Evolutionary conservation across 2,329 filamentous ascomycete species (phyloP), one percentile per base, ranked within the genome.

Genomic region (Capronia coronata): DNA sequence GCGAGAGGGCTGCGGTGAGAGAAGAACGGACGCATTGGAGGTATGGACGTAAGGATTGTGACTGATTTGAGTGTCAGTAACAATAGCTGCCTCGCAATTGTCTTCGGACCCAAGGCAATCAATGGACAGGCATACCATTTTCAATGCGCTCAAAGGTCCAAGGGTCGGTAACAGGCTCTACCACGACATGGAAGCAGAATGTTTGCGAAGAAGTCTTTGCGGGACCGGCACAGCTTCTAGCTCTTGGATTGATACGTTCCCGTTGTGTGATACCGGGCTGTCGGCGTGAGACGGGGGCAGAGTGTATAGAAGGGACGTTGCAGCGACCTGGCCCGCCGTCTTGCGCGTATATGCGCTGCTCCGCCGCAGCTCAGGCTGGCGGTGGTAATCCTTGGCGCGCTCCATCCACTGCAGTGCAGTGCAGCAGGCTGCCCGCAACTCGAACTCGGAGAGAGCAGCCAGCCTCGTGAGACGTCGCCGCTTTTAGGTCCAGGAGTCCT

Each of bases 21-120:
- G 87, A 94, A 66, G 87, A 90, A 64, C 93, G 87, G 64, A 97
- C 93, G 71, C 87, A 94, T 76, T 94, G 88, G 61, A 96, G 86
- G 73, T 97, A 96, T 49, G 91, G 91, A 58, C 91, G 87, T 66
- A 97, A 80, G 59, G 90, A 95, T 89, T 96, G 91, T 67, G 90
- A 96, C 93, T 83, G 63, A 34, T 46, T 23, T 41, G 32, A 52
- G 35, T 51, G 62, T 55, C 53, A 67, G 64, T 62, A 65, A 52
- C 51, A 47, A n/a, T n/a, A n/a, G n/a, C n/a, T n/a, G n/a, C n/a
- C n/a, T n/a, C n/a, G n/a, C n/a, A n/a, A 1, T 27, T 11, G 13
- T 37, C 27, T 40, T 19, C 43, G 43, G 40, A 46, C 19, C 22
- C 14, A 10, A 13, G 3, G 22, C n/a, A n/a, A n/a, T 8, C 19